Percentiles rank a stretch among this genome's conserved stretches.
phyloP scores from a whole-genome alignment of 345 rosid genomes.

The Eucalyptus shirleyi region DNA sequence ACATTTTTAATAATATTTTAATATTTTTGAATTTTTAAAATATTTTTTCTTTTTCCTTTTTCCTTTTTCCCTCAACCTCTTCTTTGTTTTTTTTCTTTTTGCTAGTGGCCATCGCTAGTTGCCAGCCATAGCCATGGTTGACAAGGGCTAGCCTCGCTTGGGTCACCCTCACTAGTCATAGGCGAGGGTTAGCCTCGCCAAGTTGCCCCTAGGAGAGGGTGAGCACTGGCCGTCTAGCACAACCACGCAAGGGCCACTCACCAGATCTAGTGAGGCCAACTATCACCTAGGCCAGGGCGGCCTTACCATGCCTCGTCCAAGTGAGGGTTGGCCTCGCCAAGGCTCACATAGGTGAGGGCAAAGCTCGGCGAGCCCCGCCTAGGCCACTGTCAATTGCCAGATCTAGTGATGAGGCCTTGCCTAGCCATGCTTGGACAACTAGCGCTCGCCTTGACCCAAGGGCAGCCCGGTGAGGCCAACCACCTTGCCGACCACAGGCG shows the following conservation, averaged over 20 bases:
- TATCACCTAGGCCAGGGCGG: fast-evolving
- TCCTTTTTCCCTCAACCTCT: too few species aligned
- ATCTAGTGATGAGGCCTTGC: fast-evolving
- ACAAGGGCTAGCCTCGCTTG: fast-evolving
- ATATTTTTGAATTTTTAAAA: too few species aligned
- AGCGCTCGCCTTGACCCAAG: fast-evolving
- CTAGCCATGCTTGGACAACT: too few species aligned
- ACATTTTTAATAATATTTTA: too few species aligned
- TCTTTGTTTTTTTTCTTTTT: too few species aligned
- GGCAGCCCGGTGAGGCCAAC: too few species aligned
- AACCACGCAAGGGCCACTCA: fast-evolving
- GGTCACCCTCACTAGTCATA: fast-evolving
- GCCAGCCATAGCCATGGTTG: fast-evolving
- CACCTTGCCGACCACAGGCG: too few species aligned
- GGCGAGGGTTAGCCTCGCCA: fast-evolving
- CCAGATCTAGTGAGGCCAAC: too few species aligned
- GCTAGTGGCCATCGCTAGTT: too few species aligned
- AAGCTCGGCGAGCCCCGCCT: fast-evolving
- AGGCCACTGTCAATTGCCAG: fast-evolving
- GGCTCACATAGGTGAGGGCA: too few species aligned
- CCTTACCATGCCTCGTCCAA: fast-evolving
- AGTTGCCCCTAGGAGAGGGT: fast-evolving
- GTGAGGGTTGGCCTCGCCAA: too few species aligned
- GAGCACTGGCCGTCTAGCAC: fast-evolving
- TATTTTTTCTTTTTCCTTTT: too few species aligned